Conservation (phyloP, 345 rosid genomes). For the Conringia planisiliqua region DNA sequence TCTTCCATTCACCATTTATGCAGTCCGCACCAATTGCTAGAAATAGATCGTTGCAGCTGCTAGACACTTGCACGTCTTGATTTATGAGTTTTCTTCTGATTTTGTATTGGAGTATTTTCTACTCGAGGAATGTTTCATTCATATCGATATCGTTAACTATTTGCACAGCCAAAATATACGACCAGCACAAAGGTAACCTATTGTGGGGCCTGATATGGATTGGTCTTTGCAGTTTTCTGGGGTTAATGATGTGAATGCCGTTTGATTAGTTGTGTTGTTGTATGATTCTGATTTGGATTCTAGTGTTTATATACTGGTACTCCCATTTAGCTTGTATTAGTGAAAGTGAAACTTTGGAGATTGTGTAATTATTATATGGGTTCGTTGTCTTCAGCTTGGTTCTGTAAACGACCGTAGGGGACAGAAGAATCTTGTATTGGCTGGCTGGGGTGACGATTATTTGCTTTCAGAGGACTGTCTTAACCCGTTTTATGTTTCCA, state of each 20-base stretch:
- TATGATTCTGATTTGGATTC: slow-evolving; percentile 5
- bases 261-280: neutral
- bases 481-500: slow-evolving; percentile 64
- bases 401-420: slow-evolving; percentile 73
- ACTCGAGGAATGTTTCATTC: neutral
- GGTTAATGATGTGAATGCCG: neutral
- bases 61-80: neutral
- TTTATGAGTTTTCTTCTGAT: neutral
- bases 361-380: slow-evolving; percentile 1
- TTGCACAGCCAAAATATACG: neutral
- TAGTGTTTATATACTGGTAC: neutral
- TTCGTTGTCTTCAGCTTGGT: slow-evolving; percentile 51
- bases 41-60: neutral
- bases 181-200: neutral
- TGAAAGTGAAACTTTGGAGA: neutral
- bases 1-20: neutral
- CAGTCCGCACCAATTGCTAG: neutral
- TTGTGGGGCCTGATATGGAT: neutral
- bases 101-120: neutral
- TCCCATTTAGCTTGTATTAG: slow-evolving; percentile 1
- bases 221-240: neutral
- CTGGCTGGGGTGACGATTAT: slow-evolving; percentile 91
- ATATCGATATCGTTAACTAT: neutral
- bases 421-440: slow-evolving; percentile 86
- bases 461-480: slow-evolving; percentile 64